Percentiles rank a stretch among this genome's conserved stretches.
These are phyloP conservation scores for Clarireedia homoeocarpa DNA, from an alignment of 2,329 filamentous ascomycete species.

Conservation along the genomic window DNA sequence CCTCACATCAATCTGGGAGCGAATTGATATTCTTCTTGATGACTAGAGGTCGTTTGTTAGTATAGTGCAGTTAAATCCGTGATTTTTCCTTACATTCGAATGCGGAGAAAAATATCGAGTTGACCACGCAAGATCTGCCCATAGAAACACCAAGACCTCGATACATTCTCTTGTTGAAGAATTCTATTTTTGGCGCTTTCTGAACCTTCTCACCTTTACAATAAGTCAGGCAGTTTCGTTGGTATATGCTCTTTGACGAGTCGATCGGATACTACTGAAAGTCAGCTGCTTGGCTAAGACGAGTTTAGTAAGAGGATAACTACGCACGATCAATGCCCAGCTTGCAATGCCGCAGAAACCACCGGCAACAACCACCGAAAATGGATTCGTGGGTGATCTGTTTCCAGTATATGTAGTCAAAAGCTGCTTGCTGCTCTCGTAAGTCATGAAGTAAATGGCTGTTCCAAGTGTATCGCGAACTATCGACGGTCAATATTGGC, in stretches of 20 bases:
- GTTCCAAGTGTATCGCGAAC: conserved; percentile 80
- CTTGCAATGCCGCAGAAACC: conserved; percentile 77
- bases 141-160: conserved; percentile 77
- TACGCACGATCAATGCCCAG: conserved; percentile 49
- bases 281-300: conserved; percentile 1
- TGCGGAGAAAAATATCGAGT: conserved; percentile 83
- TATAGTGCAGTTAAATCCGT: background rate
- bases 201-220: conserved; percentile 56
- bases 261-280: conserved; percentile 50
- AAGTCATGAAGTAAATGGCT: conserved; percentile 81
- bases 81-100: conserved; percentile 50
- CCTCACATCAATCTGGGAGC: conserved; percentile 22
- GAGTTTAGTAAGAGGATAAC: background rate
- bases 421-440: conserved; percentile 78
- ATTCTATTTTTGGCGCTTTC: conserved; percentile 63
- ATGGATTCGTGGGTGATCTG: conserved; percentile 66
- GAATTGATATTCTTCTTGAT: conserved; percentile 55
- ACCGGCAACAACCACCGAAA: conserved; percentile 70
- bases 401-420: conserved; percentile 67
- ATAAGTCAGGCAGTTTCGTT: conserved; percentile 69
- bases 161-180: conserved; percentile 73
- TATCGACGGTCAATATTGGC: conserved; percentile 28
- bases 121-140: conserved; percentile 72
- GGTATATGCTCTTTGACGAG: conserved; percentile 78
- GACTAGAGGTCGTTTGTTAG: conserved; percentile 28